A percentile compares a stretch with the other conserved stretches of the same genome.
phyloP scores from a whole-genome alignment of 352 stramenopile genomes.

The Globisporangium barbulae region DNA sequence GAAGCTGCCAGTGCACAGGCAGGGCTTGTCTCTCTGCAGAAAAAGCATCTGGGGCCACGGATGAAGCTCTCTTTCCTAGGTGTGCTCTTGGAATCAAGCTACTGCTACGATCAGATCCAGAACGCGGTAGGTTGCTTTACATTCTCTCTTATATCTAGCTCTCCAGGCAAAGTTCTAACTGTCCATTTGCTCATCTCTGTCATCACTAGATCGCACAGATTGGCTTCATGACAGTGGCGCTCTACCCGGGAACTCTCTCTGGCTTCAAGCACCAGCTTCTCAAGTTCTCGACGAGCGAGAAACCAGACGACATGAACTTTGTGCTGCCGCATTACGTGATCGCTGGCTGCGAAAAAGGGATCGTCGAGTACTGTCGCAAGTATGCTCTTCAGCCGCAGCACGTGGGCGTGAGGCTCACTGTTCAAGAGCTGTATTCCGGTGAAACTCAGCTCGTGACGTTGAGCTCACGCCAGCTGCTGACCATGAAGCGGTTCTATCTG shows the following conservation, averaged over 20 bases:
- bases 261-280: slow-evolving; percentile 7
- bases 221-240: background rate
- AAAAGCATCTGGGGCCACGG: background rate
- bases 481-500: slow-evolving; percentile 6
- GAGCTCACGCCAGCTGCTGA: slow-evolving; percentile 1
- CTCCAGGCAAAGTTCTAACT: too few species aligned
- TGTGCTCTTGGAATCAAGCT: background rate
- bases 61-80: background rate
- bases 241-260: background rate
- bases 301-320: slow-evolving; percentile 8
- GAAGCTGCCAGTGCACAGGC: background rate
- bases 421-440: background rate
- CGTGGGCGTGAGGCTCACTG: background rate
- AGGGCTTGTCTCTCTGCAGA: background rate
- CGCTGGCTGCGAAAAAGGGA: background rate
- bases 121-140: too few species aligned
- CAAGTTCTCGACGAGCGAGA: background rate
- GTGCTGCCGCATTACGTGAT: slow-evolving; percentile 11
- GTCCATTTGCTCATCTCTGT: too few species aligned
- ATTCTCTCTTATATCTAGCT: too few species aligned
- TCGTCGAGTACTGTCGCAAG: slow-evolving; percentile 6
- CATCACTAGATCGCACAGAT: background rate
- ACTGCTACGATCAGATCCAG: background rate
- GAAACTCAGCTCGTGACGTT: background rate
- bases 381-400: background rate